phyloP scores from a whole-genome alignment of 2,329 filamentous ascomycete genomes.

The Diaporthe ampelina region DNA sequence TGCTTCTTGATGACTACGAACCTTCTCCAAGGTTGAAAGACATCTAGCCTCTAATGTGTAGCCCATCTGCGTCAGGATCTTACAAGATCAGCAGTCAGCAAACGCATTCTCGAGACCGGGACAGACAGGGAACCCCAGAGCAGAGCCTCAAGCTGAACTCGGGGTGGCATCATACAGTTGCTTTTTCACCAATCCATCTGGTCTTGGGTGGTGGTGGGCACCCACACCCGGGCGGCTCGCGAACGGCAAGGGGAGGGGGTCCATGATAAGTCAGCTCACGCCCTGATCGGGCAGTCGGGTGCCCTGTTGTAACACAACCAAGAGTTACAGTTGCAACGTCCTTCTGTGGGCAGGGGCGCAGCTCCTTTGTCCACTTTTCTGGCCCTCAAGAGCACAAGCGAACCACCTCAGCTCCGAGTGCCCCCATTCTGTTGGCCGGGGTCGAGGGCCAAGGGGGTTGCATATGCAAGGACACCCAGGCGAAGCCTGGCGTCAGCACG shows the following conservation, averaged over 20 bases:
- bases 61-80: constrained; percentile 21
- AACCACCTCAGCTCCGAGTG: constrained; percentile 17
- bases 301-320: constrained; percentile 14
- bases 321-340: constrained; percentile 25
- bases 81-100: neutral
- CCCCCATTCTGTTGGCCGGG: constrained; percentile 15
- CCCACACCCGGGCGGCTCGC: constrained; percentile 34
- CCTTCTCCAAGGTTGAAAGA: neutral
- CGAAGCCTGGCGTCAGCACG: constrained; percentile 39
- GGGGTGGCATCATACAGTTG: constrained; percentile 18
- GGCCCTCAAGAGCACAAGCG: constrained; percentile 18
- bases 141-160: constrained; percentile 42
- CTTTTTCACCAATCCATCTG: constrained; percentile 29
- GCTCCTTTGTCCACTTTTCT: constrained; percentile 36
- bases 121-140: constrained; percentile 28
- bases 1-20: constrained; percentile 17
- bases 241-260: neutral
- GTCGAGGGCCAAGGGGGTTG: constrained; percentile 13
- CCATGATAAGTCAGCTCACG: constrained; percentile 37
- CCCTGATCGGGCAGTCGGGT: constrained; percentile 11
- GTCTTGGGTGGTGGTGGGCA: constrained; percentile 19
- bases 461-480: constrained; percentile 37
- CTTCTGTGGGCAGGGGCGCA: constrained; percentile 36
- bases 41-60: neutral
- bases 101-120: neutral